Evolutionary conservation across 148 eudicot species (phyloP), one percentile per base, ranked within the genome.

Genomic region (Pharnaceum exiguum): DNA sequence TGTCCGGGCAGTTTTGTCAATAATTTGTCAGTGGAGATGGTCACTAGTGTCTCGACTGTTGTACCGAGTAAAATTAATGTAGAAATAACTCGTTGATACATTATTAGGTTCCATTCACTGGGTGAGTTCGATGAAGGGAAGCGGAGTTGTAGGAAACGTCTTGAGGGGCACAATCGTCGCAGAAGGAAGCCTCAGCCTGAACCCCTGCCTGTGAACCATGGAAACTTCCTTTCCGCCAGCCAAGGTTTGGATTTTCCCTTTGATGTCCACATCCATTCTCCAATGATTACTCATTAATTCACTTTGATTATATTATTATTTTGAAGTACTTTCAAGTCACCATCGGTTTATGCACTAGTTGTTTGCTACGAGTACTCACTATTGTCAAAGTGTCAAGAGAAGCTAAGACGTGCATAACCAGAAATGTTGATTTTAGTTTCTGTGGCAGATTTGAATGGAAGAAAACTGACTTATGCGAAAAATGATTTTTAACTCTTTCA

Each of bases 181-280:
- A 59, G 89, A 49, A 72, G 89, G 55, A 83, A 83, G 78, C 85
- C 93, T 70, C 97, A 77, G 55, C 80, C 89, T 5, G 97, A 90
- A 16, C 60, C 86, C 40, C 57, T 73, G 25, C 66, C 78, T 2
- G 50, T 67, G 60, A 78, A 69, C 59, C 60, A 71, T 26, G 72
- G 47, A 22, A 71, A 63, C 26, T 70, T 80, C 40, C 62, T 76
- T 47, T 66, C 86, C 49, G 63, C 55, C 26, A 71, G 67, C 68
- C 75, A 61, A 79, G 96, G 94, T 83, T 30, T 45, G 53, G 32
- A 33, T 49, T 55, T 33, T 32, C 32, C n/a, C 40, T 30, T 51
- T 19, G 5, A 38, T 16, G 5, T 23, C 3, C 46, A 5, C 42
- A 30, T 55, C 28, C 37, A 35, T 46, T 17, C 9, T 6, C 33